phyloP scores from a whole-genome alignment of 495 filamentous ascomycete species.

The Neurospora sp. region DNA sequence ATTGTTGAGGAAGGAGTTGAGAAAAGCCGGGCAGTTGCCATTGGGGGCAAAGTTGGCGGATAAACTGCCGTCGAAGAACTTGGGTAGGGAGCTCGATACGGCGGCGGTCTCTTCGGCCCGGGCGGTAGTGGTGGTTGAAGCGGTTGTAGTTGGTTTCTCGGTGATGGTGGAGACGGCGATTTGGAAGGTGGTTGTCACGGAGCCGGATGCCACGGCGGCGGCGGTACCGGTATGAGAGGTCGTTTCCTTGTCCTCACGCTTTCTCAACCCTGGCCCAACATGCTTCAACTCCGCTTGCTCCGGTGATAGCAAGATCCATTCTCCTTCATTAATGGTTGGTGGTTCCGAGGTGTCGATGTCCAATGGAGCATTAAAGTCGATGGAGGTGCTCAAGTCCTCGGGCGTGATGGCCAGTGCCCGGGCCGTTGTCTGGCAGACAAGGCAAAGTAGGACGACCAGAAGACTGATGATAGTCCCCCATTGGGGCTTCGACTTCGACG shows the following conservation, averaged over 20 bases:
- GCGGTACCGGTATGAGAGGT: too few species aligned
- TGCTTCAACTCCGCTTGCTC: slow-evolving; percentile 18
- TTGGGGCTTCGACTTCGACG: neutral
- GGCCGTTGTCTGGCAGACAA: slow-evolving; percentile 21
- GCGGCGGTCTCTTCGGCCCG: slow-evolving; percentile 5
- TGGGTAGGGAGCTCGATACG: slow-evolving; percentile 43
- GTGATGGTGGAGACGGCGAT: slow-evolving; percentile 28
- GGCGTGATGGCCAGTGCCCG: slow-evolving; percentile 22
- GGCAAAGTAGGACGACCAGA: slow-evolving; percentile 19
- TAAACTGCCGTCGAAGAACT: slow-evolving; percentile 61
- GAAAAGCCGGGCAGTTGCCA: slow-evolving; percentile 53
- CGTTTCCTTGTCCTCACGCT: neutral
- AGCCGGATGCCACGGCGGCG: slow-evolving; percentile 2
- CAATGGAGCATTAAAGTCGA: slow-evolving; percentile 4
- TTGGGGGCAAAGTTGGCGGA: slow-evolving; percentile 54
- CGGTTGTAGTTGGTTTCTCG: slow-evolving; percentile 8
- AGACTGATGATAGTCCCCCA: neutral
- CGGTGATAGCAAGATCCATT: slow-evolving; percentile 30
- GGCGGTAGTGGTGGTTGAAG: slow-evolving; percentile 13
- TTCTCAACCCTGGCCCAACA: neutral
- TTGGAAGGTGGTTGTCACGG: slow-evolving; percentile 25
- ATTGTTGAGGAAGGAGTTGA: slow-evolving; percentile 54
- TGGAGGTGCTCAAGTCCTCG: neutral
- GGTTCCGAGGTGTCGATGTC: slow-evolving; percentile 26
- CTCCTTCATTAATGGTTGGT: slow-evolving; percentile 20